phyloP scores from a whole-genome alignment of 2,329 filamentous ascomycete species.

The Arthrobotrys sinensis region DNA sequence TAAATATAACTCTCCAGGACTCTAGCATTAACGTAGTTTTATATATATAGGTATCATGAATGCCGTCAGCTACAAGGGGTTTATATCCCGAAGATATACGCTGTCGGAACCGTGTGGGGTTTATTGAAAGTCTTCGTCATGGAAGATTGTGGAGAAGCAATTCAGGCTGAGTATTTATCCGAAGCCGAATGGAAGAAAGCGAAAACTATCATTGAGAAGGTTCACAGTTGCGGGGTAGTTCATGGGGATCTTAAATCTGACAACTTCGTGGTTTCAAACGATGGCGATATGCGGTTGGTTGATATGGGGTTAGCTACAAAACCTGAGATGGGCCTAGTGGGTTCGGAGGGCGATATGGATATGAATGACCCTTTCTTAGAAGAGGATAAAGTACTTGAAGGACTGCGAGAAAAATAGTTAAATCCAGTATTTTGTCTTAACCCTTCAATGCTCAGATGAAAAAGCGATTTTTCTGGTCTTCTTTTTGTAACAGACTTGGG shows the following conservation, averaged over 20 bases:
- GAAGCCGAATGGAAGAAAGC: background rate
- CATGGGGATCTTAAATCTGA: conserved; percentile 21
- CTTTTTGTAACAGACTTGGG: too few relatives aligned
- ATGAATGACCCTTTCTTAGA: too few relatives aligned
- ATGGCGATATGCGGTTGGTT: background rate
- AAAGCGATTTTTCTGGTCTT: too few relatives aligned
- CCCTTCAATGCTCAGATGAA: too few relatives aligned
- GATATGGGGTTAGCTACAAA: conserved; percentile 1
- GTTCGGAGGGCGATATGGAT: too few relatives aligned
- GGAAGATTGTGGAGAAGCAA: conserved; percentile 28
- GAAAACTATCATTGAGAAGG: background rate
- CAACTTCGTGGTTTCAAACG: conserved; percentile 5
- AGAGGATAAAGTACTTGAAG: too few relatives aligned
- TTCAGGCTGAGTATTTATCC: background rate
- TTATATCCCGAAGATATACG: conserved; percentile 36
- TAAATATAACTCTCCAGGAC: background rate
- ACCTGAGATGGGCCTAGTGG: too few relatives aligned
- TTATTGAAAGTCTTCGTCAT: conserved; percentile 25
- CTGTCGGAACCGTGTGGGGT: background rate
- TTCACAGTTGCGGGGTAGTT: background rate
- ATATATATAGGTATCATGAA: background rate
- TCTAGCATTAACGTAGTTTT: background rate
- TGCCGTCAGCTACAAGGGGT: conserved; percentile 4
- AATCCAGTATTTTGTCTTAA: too few relatives aligned
- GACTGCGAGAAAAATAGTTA: too few relatives aligned